These are phyloP conservation scores for Saccharomycopsis hybrid DNA, from an alignment of 1,139 yeast genomes.

Conservation along the genomic window DNA sequence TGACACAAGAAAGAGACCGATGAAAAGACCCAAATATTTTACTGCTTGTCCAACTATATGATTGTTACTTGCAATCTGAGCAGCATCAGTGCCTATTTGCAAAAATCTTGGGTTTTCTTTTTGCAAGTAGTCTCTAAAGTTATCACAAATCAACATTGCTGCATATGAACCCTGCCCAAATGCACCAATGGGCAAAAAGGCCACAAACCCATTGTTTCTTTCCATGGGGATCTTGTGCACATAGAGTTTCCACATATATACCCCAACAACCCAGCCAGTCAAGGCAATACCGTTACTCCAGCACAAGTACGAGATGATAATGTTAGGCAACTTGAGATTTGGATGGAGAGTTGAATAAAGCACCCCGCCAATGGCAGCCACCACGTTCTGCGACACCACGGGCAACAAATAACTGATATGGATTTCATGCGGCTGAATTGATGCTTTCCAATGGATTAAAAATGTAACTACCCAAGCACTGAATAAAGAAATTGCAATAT, in stretches of 20 bases:
- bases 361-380: slow-evolving; percentile 58
- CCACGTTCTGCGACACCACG: slow-evolving; percentile 70
- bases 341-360: slow-evolving; percentile 41
- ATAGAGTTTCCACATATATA: slow-evolving; percentile 54
- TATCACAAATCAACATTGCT: slow-evolving; percentile 51
- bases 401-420: slow-evolving; percentile 55
- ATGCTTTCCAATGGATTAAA: slow-evolving; percentile 38
- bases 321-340: slow-evolving; percentile 43
- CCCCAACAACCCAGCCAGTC: slow-evolving; percentile 49
- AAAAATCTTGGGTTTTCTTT: slow-evolving; percentile 15
- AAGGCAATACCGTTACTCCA: slow-evolving; percentile 65
- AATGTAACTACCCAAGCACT: slow-evolving; percentile 52
- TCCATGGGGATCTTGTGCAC: slow-evolving; percentile 53
- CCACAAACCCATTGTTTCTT: slow-evolving; percentile 39
- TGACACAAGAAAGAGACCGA: slow-evolving; percentile 46
- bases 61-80: slow-evolving; percentile 22
- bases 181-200: slow-evolving; percentile 60
- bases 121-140: slow-evolving; percentile 27
- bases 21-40: slow-evolving; percentile 29
- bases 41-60: slow-evolving; percentile 24
- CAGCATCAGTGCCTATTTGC: too few relatives aligned
- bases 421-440: slow-evolving; percentile 30
- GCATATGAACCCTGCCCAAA: slow-evolving; percentile 81
- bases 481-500: slow-evolving; percentile 43
- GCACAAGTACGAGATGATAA: slow-evolving; percentile 48